Percentiles rank a stretch among this genome's conserved stretches.
Conservation (phyloP, 257 asterid genomes). For the Solanum medicagineum region DNA sequence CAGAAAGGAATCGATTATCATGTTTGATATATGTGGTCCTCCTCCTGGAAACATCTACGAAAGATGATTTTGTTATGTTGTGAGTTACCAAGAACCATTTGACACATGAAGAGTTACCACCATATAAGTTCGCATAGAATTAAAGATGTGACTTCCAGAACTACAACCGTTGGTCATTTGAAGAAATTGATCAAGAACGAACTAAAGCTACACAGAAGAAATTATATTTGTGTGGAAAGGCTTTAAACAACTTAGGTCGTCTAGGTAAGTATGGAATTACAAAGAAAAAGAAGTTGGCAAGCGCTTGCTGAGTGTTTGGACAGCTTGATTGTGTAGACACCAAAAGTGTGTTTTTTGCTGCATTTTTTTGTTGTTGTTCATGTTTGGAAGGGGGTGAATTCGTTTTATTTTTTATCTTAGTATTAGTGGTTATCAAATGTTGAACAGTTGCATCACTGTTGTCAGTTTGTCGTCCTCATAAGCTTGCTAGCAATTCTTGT, state of each 20-base stretch:
- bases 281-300: not conserved
- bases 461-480: too few species aligned
- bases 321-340: not conserved
- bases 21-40: not conserved
- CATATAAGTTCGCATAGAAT: not conserved
- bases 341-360: not conserved
- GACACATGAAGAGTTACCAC: not conserved
- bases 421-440: too few species aligned
- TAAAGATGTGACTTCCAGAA: not conserved
- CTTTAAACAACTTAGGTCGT: not conserved
- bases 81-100: not conserved
- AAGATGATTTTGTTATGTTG: not conserved
- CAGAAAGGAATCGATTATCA: not conserved
- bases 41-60: not conserved
- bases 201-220: not conserved
- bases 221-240: not conserved
- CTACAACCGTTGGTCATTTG: not conserved
- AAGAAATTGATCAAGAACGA: not conserved
- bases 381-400: not conserved
- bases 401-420: not conserved
- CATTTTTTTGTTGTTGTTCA: not conserved
- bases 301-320: too few species aligned
- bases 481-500: too few species aligned
- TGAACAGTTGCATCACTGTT: too few species aligned
- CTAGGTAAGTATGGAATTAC: not conserved